Base-by-base conservation (phyloP, 306 rosid species). In the Biancaea sappan region DNA sequence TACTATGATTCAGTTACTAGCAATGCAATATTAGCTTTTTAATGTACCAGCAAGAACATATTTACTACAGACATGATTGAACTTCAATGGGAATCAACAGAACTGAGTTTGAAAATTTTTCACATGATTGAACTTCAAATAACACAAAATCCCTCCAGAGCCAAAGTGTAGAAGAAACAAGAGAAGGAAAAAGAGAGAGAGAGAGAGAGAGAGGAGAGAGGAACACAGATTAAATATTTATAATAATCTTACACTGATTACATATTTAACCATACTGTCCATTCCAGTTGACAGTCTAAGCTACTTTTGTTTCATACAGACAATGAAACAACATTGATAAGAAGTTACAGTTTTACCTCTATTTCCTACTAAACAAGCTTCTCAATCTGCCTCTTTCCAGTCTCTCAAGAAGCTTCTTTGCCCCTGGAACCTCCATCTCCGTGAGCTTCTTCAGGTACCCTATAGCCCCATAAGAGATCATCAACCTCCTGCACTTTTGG, bases 341-440 rank as follows among this genome's bases (percentile, higher is more conserved):
- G 29, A 72, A 76, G 31, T 19, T 18, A 16, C 34, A 74, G 21
- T 52, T 8, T 16, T 78, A 53, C 66, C 59, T 72, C 80, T 83
- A 92, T 69, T 86, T 94, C 72, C 89, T 87, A 67, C 84, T 84
- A 85, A 94, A 90, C 77, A 95, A 84, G 68, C 91, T 92, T 69
- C 90, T 88, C 83, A 94, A 34, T 70, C 86, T 92, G 61, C 99
- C 99, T 83, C 97, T 90, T 78, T 88, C 96, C 86, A 94, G 73
- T 54, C 89, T 53, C 81, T 92, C 97, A 35, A 88, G 90, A 26
- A 94, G 84, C 93, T 90, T 94, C 68, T 87, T 92, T 25, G 97
- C 91, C 71, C 99, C 96, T 1, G 96, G 96, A 69, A 92, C 82
- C 11, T 94, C 99, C 97, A 94, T 94, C 81, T 92, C 99, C 0